Conservation (phyloP, 1,139 yeast genomes). For the Suhomyces bribrorum region DNA sequence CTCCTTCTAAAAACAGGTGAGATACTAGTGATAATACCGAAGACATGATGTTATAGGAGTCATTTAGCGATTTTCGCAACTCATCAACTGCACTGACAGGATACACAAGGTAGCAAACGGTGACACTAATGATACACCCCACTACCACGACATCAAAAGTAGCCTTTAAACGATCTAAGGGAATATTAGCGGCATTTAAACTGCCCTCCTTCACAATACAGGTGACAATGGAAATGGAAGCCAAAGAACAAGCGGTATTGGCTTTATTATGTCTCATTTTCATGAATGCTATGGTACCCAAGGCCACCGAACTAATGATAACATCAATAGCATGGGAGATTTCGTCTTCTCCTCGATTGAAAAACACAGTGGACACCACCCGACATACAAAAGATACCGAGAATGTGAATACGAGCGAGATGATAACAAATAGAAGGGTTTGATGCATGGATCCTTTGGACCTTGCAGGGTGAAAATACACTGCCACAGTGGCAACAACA, state of each 20-base stretch:
- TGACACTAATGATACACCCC: slow-evolving; percentile 63
- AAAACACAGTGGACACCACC: slow-evolving; percentile 50
- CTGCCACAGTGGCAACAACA: slow-evolving; percentile 78
- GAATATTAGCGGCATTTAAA: slow-evolving; percentile 60
- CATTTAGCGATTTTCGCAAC: slow-evolving; percentile 51
- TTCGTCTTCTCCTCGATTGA: slow-evolving; percentile 48
- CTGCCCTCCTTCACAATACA: slow-evolving; percentile 80
- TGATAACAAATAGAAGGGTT: slow-evolving; percentile 59
- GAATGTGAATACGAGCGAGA: slow-evolving; percentile 59
- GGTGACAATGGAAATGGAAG: slow-evolving; percentile 70
- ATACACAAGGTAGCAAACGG: slow-evolving; percentile 62
- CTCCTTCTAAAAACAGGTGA: slow-evolving; percentile 56
- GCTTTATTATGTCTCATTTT: slow-evolving; percentile 68
- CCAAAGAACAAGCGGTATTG: slow-evolving; percentile 78
- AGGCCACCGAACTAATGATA: slow-evolving; percentile 51
- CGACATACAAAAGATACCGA: slow-evolving; percentile 57
- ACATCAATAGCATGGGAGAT: slow-evolving; percentile 60
- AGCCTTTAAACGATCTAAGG: slow-evolving; percentile 55
- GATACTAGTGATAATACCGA: slow-evolving; percentile 51
- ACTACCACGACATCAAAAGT: slow-evolving; percentile 59
- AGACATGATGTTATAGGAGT: slow-evolving; percentile 56
- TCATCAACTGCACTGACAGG: slow-evolving; percentile 59
- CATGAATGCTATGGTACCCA: slow-evolving; percentile 68
- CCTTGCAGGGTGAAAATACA: slow-evolving; percentile 81
- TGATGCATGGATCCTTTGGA: slow-evolving; percentile 82